Evolutionary conservation across 257 asterid species (phyloP).

Genomic region (Salvia rosmarinus): DNA sequence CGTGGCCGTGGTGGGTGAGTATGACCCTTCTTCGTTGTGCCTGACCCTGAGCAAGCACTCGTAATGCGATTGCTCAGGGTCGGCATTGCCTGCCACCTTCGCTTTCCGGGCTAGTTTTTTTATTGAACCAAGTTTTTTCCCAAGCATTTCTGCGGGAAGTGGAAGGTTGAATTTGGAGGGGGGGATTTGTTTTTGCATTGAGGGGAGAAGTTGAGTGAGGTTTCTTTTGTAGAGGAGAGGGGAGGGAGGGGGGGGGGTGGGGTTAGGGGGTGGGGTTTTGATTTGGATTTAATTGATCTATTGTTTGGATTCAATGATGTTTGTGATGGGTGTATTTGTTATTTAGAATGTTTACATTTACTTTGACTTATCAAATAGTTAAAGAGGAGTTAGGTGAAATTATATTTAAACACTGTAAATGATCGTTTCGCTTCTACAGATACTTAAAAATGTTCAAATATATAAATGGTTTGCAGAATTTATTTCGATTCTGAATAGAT

Average conservation of each 20-base stretch:
- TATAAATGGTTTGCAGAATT: neutral
- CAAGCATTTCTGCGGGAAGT: conserved; percentile 43
- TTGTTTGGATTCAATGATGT: neutral
- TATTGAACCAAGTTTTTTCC: conserved; percentile 73
- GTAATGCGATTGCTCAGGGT: conserved; percentile 28
- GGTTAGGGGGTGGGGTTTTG: conserved; percentile 29
- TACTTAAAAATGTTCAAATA: neutral
- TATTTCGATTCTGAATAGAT: neutral
- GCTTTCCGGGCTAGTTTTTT: conserved; percentile 66
- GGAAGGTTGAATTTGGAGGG: neutral
- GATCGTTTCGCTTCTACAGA: neutral
- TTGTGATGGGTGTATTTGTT: conserved; percentile 35
- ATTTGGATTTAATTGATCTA: conserved; percentile 27
- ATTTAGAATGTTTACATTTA: conserved; percentile 9
- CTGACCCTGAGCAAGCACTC: conserved; percentile 49
- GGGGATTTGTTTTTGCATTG: conserved; percentile 31
- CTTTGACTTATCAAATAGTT: conserved; percentile 39
- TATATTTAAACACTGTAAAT: conserved; percentile 1
- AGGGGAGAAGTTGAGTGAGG: conserved; percentile 27
- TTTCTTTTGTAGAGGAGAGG: conserved; percentile 44
- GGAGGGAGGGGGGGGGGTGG: conserved; percentile 5
- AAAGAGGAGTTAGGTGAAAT: conserved; percentile 22
- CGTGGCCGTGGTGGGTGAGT: conserved; percentile 30
- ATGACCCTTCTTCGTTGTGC: conserved; percentile 28
- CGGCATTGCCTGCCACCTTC: conserved; percentile 31